A percentile compares a stretch with the other conserved stretches of the same genome.
phyloP scores from a whole-genome alignment of 2,329 filamentous ascomycete species.

The Rutstroemia sp. region DNA sequence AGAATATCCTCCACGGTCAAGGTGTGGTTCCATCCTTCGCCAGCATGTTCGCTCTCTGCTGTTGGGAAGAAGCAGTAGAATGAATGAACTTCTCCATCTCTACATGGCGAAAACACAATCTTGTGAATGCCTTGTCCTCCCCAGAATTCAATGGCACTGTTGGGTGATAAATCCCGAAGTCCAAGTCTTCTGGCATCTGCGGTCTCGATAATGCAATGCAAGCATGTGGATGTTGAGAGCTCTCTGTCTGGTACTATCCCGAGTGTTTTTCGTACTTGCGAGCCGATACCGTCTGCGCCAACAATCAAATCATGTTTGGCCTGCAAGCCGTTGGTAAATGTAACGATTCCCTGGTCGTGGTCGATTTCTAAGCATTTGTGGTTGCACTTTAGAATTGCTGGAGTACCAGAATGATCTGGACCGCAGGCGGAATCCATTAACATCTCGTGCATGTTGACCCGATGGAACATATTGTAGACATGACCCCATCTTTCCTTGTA shows the following conservation, averaged over 20 bases:
- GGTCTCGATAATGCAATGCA: slow-evolving; percentile 31
- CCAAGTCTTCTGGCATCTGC: slow-evolving; percentile 20
- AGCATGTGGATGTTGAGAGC: slow-evolving; percentile 33
- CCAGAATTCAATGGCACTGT: slow-evolving; percentile 28
- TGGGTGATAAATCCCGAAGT: slow-evolving; percentile 18
- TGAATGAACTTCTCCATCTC: slow-evolving; percentile 31
- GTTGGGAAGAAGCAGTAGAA: slow-evolving; percentile 35
- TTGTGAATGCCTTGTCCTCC: slow-evolving; percentile 34
- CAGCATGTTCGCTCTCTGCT: slow-evolving; percentile 18
- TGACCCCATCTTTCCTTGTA: slow-evolving; percentile 53
- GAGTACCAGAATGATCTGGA: slow-evolving; percentile 46
- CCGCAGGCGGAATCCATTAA: slow-evolving; percentile 51
- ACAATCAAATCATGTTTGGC: slow-evolving; percentile 34
- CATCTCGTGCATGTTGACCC: slow-evolving; percentile 63
- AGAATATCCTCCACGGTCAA: slow-evolving; percentile 49
- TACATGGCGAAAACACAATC: slow-evolving; percentile 34
- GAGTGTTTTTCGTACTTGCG: slow-evolving; percentile 52
- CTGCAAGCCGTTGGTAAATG: slow-evolving; percentile 28
- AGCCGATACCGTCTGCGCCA: slow-evolving; percentile 52
- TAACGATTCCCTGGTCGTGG: slow-evolving; percentile 39
- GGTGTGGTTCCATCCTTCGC: slow-evolving; percentile 23
- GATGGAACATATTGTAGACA: slow-evolving; percentile 61
- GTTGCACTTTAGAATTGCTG: slow-evolving; percentile 43
- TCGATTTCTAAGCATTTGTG: slow-evolving; percentile 43
- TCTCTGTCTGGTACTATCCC: slow-evolving; percentile 36